These are phyloP conservation scores for Clarireedia paspali DNA, from an alignment of 2,329 filamentous ascomycete species.

Conservation along the genomic window DNA sequence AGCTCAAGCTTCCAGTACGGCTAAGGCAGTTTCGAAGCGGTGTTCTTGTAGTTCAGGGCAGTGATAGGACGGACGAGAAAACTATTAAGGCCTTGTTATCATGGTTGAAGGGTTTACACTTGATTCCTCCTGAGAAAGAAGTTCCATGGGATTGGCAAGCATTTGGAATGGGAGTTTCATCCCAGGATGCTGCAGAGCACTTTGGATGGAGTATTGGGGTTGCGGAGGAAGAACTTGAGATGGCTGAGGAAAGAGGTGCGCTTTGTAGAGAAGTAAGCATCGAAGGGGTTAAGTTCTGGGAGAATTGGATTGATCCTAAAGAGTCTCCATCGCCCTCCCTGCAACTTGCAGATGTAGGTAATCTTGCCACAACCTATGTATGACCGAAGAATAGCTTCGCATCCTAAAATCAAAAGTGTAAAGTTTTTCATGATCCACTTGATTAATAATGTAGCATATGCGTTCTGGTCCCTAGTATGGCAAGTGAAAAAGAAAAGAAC, in stretches of 20 bases:
- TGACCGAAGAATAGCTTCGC: neutral
- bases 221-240: conserved; percentile 88
- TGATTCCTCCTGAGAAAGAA: conserved; percentile 54
- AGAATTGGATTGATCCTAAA: conserved; percentile 47
- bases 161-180: conserved; percentile 81
- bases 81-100: conserved; percentile 68
- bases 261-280: conserved; percentile 88
- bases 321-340: conserved; percentile 5
- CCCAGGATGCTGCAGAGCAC: conserved; percentile 77
- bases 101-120: conserved; percentile 71
- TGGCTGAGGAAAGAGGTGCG: conserved; percentile 87
- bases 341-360: conserved; percentile 6
- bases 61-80: conserved; percentile 83
- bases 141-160: conserved; percentile 66
- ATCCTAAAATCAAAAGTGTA: neutral
- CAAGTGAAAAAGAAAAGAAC: too few species aligned
- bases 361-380: conserved; percentile 2
- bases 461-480: too few species aligned
- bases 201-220: conserved; percentile 98
- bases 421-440: neutral
- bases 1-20: conserved; percentile 75
- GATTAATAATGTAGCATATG: neutral
- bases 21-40: conserved; percentile 86
- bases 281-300: conserved; percentile 89
- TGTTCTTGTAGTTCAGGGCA: conserved; percentile 85